These are phyloP conservation scores for Kodamaea jinghongensis DNA, from an alignment of 805 yeast species.

Conservation along the genomic window DNA sequence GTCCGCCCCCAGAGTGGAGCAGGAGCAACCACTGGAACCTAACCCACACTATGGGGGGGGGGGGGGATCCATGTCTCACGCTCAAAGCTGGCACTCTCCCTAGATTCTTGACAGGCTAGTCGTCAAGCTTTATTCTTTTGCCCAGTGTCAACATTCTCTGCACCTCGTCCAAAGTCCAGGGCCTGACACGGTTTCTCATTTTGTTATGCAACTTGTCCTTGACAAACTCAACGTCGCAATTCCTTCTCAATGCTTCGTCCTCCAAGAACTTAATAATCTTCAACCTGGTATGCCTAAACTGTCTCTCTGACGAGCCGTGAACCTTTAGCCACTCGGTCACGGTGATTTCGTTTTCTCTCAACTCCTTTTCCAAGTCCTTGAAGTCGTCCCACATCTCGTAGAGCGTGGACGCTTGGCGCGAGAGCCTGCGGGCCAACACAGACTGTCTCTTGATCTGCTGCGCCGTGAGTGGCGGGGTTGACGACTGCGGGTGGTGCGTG, in stretches of 20 bases:
- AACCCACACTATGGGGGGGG: too few species aligned
- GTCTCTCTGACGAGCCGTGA: constrained; percentile 29
- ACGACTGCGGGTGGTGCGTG: too few species aligned
- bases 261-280: constrained; percentile 29
- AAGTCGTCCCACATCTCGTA: constrained; percentile 37
- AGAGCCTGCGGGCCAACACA: constrained; percentile 22
- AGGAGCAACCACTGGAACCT: too few species aligned
- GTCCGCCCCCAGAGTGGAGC: too few species aligned
- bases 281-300: constrained; percentile 26
- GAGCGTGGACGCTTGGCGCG: constrained; percentile 26
- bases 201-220: constrained; percentile 27
- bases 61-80: too few species aligned
- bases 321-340: constrained; percentile 30
- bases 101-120: not conserved
- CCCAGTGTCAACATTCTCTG: constrained; percentile 31
- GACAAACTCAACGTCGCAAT: constrained; percentile 18
- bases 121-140: constrained; percentile 24
- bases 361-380: constrained; percentile 23
- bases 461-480: constrained; percentile 7
- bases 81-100: too few species aligned
- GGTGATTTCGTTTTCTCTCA: constrained; percentile 22
- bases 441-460: constrained; percentile 16
- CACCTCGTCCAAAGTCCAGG: constrained; percentile 34
- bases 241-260: constrained; percentile 24
- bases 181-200: constrained; percentile 27